Conservation (phyloP, 2,329 filamentous ascomycete genomes). For the Ophiostoma sp. region DNA sequence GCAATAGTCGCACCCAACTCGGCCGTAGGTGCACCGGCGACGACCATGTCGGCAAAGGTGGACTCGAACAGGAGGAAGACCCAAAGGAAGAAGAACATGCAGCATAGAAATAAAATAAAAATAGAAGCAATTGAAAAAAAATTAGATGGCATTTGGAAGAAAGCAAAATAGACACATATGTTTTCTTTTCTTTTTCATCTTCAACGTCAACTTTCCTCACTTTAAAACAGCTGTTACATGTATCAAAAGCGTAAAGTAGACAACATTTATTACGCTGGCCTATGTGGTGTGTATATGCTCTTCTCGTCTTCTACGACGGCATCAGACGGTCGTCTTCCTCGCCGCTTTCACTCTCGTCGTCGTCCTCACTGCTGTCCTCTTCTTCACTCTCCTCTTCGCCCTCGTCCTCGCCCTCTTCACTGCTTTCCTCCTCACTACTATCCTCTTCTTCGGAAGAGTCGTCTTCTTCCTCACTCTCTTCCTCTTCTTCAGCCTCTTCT, state of each 20-base stretch:
- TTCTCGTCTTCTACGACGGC: background rate
- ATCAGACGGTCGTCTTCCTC: slow-evolving; percentile 14
- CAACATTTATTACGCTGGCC: background rate
- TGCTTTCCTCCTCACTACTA: slow-evolving; percentile 53
- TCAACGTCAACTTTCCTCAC: no score
- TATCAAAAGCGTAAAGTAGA: background rate
- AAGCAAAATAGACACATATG: no score
- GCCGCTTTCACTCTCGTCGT: slow-evolving; percentile 8
- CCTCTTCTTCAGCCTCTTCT: slow-evolving; percentile 53
- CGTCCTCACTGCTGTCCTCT: slow-evolving; percentile 11
- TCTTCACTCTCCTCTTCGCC: slow-evolving; percentile 23
- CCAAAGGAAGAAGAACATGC: slow-evolving; percentile 79
- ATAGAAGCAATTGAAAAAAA: no score
- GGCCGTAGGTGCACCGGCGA: slow-evolving; percentile 64
- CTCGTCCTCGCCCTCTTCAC: slow-evolving; percentile 46
- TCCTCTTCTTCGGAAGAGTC: slow-evolving; percentile 44
- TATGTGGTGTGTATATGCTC: background rate
- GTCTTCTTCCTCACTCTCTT: slow-evolving; percentile 52
- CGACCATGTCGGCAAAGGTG: slow-evolving; percentile 72
- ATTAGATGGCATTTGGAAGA: no score
- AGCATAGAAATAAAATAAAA: no score
- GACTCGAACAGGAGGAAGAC: slow-evolving; percentile 71
- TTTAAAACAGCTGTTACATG: no score
- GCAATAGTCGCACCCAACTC: slow-evolving; percentile 66
- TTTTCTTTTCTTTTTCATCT: background rate